Conservation (phyloP, 768 basidiomycete species). For the Ephemerocybe angulata region DNA sequence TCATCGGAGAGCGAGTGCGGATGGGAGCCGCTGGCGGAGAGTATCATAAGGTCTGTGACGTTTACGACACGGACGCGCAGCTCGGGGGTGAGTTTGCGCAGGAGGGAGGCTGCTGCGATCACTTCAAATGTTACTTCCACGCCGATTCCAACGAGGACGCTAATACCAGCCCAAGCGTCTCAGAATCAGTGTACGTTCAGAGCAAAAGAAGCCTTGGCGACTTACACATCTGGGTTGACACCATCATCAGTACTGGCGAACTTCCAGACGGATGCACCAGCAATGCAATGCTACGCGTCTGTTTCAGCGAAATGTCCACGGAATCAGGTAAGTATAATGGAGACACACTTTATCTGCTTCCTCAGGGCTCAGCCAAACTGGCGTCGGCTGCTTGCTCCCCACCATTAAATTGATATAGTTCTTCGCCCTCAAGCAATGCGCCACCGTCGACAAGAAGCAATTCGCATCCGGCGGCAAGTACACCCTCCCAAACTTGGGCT, state of each 20-base stretch:
- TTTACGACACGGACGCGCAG: conserved; percentile 86
- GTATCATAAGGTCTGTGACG: conserved; percentile 85
- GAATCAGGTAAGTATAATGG: background rate
- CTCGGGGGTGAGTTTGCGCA: conserved; percentile 63
- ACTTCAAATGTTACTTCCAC: conserved; percentile 88
- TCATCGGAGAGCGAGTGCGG: conserved; percentile 66
- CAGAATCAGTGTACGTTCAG: background rate
- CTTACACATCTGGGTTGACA: conserved; percentile 66
- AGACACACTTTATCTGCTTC: conserved; percentile 61
- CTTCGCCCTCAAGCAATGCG: conserved; percentile 80
- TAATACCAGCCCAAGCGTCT: too few species aligned
- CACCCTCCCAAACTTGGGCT: conserved; percentile 65
- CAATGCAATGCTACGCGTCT: conserved; percentile 84
- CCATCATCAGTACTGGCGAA: conserved; percentile 76
- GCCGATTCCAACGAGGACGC: conserved; percentile 82
- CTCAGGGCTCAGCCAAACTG: conserved; percentile 73
- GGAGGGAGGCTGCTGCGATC: conserved; percentile 77
- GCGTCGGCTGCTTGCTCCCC: conserved; percentile 80
- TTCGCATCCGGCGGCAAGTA: conserved; percentile 92
- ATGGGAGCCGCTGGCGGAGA: conserved; percentile 64
- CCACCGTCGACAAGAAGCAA: conserved; percentile 76
- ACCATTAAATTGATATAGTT: conserved; percentile 89
- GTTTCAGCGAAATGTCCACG: too few species aligned
- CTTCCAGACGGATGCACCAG: conserved; percentile 85
- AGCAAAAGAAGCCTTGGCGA: background rate